phyloP scores from a whole-genome alignment of 2,329 filamentous ascomycete genomes.

The Sclerotinia spermophila region DNA sequence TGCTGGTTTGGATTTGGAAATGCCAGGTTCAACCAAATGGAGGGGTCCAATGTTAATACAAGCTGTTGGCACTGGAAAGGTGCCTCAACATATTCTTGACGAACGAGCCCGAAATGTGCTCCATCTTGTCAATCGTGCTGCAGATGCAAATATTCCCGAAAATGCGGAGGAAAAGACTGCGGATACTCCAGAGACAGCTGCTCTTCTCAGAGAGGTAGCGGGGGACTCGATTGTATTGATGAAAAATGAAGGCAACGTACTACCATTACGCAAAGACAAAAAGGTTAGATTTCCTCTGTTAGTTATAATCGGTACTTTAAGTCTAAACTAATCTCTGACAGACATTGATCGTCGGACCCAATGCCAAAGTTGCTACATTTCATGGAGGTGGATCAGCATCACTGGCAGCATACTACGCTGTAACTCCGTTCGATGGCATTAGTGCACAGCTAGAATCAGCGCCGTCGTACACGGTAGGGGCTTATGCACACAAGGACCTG shows the following conservation, averaged over 20 bases:
- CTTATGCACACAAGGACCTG: slow-evolving; percentile 59
- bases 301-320: slow-evolving; percentile 43
- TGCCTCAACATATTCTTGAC: slow-evolving; percentile 29
- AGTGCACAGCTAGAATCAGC: slow-evolving; percentile 20
- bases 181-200: slow-evolving; percentile 37
- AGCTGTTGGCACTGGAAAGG: slow-evolving; percentile 24
- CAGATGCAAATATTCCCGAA: slow-evolving; percentile 34
- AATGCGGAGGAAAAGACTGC: slow-evolving; percentile 31
- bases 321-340: background rate
- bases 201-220: slow-evolving; percentile 53
- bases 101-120: slow-evolving; percentile 27
- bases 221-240: slow-evolving; percentile 60
- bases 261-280: slow-evolving; percentile 47
- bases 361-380: slow-evolving; percentile 54
- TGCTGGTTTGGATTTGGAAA: slow-evolving; percentile 40
- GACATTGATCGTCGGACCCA: slow-evolving; percentile 55
- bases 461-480: slow-evolving; percentile 52
- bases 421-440: slow-evolving; percentile 71
- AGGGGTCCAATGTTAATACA: slow-evolving; percentile 27
- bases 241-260: slow-evolving; percentile 55
- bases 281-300: slow-evolving; percentile 48
- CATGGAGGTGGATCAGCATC: slow-evolving; percentile 64
- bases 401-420: slow-evolving; percentile 58
- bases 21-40: slow-evolving; percentile 38
- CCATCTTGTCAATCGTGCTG: slow-evolving; percentile 37